These are phyloP conservation scores for Planoprotostelium fungivorum DNA, from an alignment of 78 protist species.

Conservation along the genomic window DNA sequence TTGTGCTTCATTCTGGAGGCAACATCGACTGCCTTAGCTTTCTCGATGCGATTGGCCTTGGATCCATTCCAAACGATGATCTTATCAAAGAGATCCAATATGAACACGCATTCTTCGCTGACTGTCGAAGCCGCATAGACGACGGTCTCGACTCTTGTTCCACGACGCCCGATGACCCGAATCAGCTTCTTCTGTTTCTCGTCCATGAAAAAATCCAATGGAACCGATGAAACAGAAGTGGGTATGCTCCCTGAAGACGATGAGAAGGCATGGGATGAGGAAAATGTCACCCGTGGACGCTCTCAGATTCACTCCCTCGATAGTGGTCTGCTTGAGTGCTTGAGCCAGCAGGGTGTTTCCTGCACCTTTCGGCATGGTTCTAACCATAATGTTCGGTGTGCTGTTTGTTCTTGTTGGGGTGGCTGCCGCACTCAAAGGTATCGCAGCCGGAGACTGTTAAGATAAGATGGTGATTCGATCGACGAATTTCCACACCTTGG, in stretches of 20 bases:
- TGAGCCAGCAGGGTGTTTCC: neutral
- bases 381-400: neutral
- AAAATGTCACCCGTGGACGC: neutral
- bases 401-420: neutral
- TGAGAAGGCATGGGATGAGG: neutral
- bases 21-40: slow-evolving; percentile 57
- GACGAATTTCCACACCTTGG: neutral
- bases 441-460: neutral
- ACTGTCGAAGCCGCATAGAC: neutral
- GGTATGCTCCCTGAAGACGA: no score
- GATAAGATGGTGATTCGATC: neutral
- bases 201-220: neutral
- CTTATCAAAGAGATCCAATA: neutral
- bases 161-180: neutral
- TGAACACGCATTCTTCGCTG: neutral
- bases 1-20: slow-evolving; percentile 53
- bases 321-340: neutral
- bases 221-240: no score
- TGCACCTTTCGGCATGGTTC: no score
- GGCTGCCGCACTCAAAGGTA: neutral
- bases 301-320: neutral
- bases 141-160: neutral
- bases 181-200: neutral
- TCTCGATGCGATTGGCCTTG: slow-evolving; percentile 37
- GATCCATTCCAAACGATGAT: slow-evolving; percentile 53